Percentiles rank a stretch among this genome's conserved stretches.
Evolutionary conservation across 352 stramenopile species (phyloP).

Genomic region (Globisporangium uncinulatum): DNA sequence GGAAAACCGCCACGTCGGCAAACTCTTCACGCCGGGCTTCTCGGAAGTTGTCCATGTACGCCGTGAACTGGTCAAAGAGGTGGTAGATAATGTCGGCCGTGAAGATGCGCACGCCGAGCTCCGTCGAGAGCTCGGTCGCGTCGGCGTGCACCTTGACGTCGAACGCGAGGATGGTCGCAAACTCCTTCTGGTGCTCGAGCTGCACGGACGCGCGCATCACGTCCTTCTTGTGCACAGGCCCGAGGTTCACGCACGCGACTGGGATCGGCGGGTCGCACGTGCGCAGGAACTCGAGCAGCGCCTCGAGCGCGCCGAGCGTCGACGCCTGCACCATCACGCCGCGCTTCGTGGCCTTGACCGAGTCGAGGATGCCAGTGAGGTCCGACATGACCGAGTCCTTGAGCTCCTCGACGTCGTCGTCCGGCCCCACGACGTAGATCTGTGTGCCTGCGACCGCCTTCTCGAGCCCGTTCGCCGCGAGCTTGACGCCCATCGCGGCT

Average conservation of each 20-base stretch:
- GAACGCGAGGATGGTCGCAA: constrained; percentile 97
- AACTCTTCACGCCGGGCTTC: constrained; percentile 90
- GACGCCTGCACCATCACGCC: constrained; percentile 99
- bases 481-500: constrained; percentile 98
- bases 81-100: constrained; percentile 99
- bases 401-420: constrained; percentile 98
- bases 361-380: constrained; percentile 92
- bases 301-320: constrained; percentile 97
- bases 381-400: constrained; percentile 97
- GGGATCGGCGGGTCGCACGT: constrained; percentile 93
- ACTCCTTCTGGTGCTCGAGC: constrained; percentile 97
- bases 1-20: constrained; percentile 91
- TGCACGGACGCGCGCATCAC: constrained; percentile 98
- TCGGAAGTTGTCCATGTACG: constrained; percentile 96
- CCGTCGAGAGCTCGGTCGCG: constrained; percentile 84
- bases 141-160: constrained; percentile 97
- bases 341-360: constrained; percentile 93
- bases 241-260: constrained; percentile 95
- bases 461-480: constrained; percentile 95
- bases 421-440: constrained; percentile 94
- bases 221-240: constrained; percentile 98
- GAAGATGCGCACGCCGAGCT: constrained; percentile 97
- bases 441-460: constrained; percentile 98
- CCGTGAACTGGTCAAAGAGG: constrained; percentile 98
- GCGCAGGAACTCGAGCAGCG: constrained; percentile 96